Evolutionary conservation across 2,329 filamentous ascomycete species (phyloP).

Genomic region (Fusarium anthophilum): DNA sequence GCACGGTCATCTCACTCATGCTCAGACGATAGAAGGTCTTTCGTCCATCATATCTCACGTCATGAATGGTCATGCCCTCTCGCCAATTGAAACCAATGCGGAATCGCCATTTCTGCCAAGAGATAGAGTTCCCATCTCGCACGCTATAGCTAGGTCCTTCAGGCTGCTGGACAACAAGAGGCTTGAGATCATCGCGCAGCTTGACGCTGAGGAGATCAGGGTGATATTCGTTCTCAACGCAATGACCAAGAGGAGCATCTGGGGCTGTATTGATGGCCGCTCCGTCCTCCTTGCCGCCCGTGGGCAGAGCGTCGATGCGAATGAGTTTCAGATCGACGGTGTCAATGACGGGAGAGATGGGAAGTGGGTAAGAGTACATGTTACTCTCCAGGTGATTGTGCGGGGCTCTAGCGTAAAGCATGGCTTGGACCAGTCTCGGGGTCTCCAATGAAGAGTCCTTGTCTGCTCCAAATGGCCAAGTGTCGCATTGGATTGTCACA

Average conservation of each 20-base stretch:
- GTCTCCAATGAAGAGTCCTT: background rate
- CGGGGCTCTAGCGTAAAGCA: background rate
- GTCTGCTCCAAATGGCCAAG: background rate
- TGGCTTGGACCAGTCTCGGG: background rate
- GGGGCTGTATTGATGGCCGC: constrained; percentile 52
- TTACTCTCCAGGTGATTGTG: background rate
- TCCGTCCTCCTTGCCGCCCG: constrained; percentile 56
- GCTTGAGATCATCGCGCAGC: constrained; percentile 67
- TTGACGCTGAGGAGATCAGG: constrained; percentile 61
- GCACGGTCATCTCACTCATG: constrained; percentile 75
- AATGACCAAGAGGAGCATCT: constrained; percentile 48
- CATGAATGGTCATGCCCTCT: constrained; percentile 77
- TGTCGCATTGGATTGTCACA: background rate
- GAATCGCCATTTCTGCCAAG: constrained; percentile 76
- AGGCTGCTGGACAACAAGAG: constrained; percentile 75
- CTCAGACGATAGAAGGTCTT: constrained; percentile 73
- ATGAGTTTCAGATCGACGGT: constrained; percentile 62
- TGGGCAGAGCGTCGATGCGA: constrained; percentile 66
- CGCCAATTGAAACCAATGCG: constrained; percentile 75
- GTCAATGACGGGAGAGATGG: constrained; percentile 68
- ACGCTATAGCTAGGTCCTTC: constrained; percentile 74
- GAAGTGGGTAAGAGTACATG: constrained; percentile 66
- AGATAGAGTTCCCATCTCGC: constrained; percentile 54
- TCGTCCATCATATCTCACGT: constrained; percentile 72
- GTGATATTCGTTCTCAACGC: constrained; percentile 53